phyloP scores from a whole-genome alignment of 2,329 filamentous ascomycete species.

The Colletotrichum australisinense region DNA sequence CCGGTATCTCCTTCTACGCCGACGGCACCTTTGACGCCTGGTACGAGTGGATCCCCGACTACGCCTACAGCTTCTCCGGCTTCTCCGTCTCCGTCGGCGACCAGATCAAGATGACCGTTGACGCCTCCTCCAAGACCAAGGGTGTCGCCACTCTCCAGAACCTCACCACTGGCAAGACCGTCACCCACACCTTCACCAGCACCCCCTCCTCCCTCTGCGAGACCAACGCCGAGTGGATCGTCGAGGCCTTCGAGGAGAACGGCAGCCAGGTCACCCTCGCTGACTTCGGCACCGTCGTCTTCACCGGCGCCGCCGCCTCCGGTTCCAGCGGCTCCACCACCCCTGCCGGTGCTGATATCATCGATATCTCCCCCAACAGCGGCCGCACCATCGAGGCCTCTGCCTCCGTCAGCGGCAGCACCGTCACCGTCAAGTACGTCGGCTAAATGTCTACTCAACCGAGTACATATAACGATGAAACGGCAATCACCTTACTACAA shows the following conservation, averaged over 20 bases:
- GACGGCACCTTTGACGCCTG: conserved; percentile 52
- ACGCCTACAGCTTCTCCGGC: conserved; percentile 51
- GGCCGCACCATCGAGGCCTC: conserved; percentile 26
- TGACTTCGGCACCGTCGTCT: conserved; percentile 44
- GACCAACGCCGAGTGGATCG: conserved; percentile 73
- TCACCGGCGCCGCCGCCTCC: conserved; percentile 40
- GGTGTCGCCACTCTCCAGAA: conserved; percentile 55
- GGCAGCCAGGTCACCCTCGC: conserved; percentile 42
- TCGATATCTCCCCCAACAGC: conserved; percentile 36
- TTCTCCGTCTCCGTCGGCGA: conserved; percentile 46
- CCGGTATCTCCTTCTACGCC: conserved; percentile 55
- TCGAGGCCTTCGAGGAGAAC: conserved; percentile 56
- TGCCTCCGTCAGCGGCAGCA: conserved; percentile 26
- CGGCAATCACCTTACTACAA: background rate
- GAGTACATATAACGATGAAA: background rate
- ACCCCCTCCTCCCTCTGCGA: conserved; percentile 59
- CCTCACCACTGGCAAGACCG: conserved; percentile 60
- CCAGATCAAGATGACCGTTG: conserved; percentile 41
- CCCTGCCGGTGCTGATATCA: conserved; percentile 35
- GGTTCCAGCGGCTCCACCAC: conserved; percentile 37
- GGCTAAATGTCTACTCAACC: background rate
- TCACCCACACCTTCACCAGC: conserved; percentile 61
- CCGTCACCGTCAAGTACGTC: conserved; percentile 26
- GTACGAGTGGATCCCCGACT: conserved; percentile 60
- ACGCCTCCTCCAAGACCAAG: conserved; percentile 39